These are phyloP conservation scores for Metschnikowia vanudenii DNA, from an alignment of 805 yeast genomes.

Conservation along the genomic window DNA sequence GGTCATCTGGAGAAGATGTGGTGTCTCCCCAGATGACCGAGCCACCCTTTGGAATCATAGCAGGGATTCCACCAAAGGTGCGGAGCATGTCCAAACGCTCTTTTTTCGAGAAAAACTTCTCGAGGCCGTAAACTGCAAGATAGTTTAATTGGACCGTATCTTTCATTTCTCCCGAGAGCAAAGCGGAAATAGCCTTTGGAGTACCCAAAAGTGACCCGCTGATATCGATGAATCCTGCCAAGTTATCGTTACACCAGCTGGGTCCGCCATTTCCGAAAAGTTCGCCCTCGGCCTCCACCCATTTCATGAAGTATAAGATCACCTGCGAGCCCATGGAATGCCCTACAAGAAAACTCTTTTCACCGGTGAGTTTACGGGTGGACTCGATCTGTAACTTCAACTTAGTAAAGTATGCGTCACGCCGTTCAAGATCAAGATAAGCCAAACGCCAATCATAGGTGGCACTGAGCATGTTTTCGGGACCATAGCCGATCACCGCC, in stretches of 20 bases:
- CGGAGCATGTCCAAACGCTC: conserved; percentile 86
- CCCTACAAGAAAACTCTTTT: conserved; percentile 76
- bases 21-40: conserved; percentile 82
- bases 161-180: conserved; percentile 96
- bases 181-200: conserved; percentile 88
- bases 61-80: conserved; percentile 90
- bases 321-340: conserved; percentile 98
- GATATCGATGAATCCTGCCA: conserved; percentile 80
- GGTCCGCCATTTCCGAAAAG: conserved; percentile 89
- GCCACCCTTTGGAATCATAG: conserved; percentile 97
- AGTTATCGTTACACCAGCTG: conserved; percentile 80
- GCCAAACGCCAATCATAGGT: conserved; percentile 96
- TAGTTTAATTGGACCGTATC: conserved; percentile 95
- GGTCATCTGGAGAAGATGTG: conserved; percentile 71
- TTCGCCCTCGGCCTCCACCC: conserved; percentile 91
- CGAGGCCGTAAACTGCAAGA: conserved; percentile 89
- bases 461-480: conserved; percentile 86
- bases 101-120: conserved; percentile 84
- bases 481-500: conserved; percentile 92
- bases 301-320: conserved; percentile 82
- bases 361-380: conserved; percentile 46
- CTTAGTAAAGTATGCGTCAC: conserved; percentile 83
- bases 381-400: conserved; percentile 73
- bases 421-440: conserved; percentile 78
- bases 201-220: conserved; percentile 92